Base-by-base conservation (phyloP, 306 rosid genomes). In the Hylodesmum podocarpum region DNA sequence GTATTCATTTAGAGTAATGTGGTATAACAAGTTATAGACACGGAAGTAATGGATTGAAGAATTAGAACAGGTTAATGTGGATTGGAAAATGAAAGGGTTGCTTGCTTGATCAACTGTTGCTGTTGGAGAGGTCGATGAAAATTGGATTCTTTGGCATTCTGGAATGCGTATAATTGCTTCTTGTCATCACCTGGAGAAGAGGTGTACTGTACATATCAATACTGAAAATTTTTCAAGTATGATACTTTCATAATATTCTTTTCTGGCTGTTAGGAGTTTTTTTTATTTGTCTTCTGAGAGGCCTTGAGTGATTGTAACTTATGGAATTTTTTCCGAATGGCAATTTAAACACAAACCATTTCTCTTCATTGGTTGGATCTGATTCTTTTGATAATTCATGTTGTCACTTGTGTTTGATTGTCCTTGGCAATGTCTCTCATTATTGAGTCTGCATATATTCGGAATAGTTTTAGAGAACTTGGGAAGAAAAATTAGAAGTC, bases 91-190 rank as follows among this genome's bases (percentile, higher is more conserved):
- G 71, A 27, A 54, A n/a, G 11, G 61, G 15, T 59, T 73, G 18
- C 8, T 37, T 0, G 51, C 33, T 65, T 21, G 54, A 64, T 69
- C 69, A 70, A 66, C 21, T 75, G 40, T 16, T 67, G 54, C 14
- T 63, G 68, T 25, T 71, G 40, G 74, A 57, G 68, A 72, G 76
- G 37, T 22, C 68, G 54, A 25, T 64, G 58, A 78, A 63, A 36
- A 51, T 8, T 21, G 67, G 78, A 77, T 66, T 67, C 47, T 51
- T 73, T 76, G 67, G 18, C 12, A 51, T 78, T 81, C 36, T 55
- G 82, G 79, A 51, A 16, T 46, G 46, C 54, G 16, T 55, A 18
- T n/a, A n/a, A n/a, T n/a, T n/a, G n/a, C n/a, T n/a, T n/a, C 55
- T 27, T 70, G 66, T 76, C 22, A 50, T 68, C 78, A 43, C 31